Conservation (phyloP, 2,329 filamentous ascomycete species). For the Xylariomycetidae sp. region DNA sequence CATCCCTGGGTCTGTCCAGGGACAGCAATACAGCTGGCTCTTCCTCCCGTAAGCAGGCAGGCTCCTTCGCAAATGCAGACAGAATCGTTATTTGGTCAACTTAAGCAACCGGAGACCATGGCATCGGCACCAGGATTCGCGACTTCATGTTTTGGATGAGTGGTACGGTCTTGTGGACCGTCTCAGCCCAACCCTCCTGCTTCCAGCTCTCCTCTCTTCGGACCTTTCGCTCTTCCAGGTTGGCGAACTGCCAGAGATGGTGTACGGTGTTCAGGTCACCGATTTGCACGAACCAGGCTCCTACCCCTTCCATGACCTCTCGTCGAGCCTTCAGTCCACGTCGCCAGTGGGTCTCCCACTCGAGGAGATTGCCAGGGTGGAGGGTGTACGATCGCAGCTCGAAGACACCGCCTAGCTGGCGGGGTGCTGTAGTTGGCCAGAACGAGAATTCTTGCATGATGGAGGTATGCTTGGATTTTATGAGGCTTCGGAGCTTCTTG, state of each 20-base stretch:
- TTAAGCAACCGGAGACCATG: constrained; percentile 89
- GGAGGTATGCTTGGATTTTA: constrained; percentile 78
- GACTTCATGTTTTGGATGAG: constrained; percentile 97
- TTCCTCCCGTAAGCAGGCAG: too few species aligned
- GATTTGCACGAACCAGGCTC: constrained; percentile 98
- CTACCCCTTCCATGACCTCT: constrained; percentile 97
- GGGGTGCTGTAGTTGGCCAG: constrained; percentile 92
- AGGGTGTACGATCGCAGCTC: constrained; percentile 96
- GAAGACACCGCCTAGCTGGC: constrained; percentile 86
- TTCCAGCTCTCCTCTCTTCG: constrained; percentile 93
- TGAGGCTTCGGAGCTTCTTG: constrained; percentile 76
- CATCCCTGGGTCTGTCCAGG: neutral
- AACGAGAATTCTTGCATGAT: constrained; percentile 99
- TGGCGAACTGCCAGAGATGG: constrained; percentile 97
- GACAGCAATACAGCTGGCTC: too few species aligned
- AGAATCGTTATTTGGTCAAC: constrained; percentile 7
- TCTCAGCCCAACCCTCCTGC: constrained; percentile 92
- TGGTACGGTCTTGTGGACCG: constrained; percentile 96
- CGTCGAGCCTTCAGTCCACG: constrained; percentile 83
- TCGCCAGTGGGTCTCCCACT: constrained; percentile 99
- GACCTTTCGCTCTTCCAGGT: constrained; percentile 87
- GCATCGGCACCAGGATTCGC: constrained; percentile 86
- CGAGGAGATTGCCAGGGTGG: constrained; percentile 89
- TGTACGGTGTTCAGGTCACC: constrained; percentile 97
- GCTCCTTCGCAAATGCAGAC: too few species aligned